These are phyloP conservation scores for Ascochyta clinopodiicola DNA, from an alignment of 2,329 filamentous ascomycete species.

Conservation along the genomic window DNA sequence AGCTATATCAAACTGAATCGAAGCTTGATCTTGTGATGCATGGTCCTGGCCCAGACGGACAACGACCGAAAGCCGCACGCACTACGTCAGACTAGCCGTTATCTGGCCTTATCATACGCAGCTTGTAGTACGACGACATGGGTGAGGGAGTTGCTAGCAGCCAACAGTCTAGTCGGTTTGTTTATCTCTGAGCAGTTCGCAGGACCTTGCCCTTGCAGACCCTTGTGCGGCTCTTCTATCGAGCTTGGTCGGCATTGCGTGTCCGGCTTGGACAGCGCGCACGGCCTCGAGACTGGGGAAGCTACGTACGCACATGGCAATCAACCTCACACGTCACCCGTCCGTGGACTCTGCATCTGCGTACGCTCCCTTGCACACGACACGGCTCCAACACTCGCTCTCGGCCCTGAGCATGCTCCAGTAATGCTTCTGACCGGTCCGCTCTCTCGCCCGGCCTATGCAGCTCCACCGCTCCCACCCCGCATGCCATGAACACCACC, in stretches of 20 bases:
- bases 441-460: conserved; percentile 41
- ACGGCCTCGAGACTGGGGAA: conserved; percentile 14
- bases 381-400: background rate
- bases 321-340: conserved; percentile 1
- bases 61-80: background rate
- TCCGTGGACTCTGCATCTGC: background rate
- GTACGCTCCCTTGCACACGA: background rate
- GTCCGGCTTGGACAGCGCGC: conserved; percentile 15
- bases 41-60: background rate
- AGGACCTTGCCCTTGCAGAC: background rate
- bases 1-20: background rate
- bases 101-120: conserved; percentile 33
- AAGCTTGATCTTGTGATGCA: background rate
- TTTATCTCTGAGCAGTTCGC: background rate
- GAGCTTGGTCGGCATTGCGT: conserved; percentile 10
- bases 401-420: conserved; percentile 31
- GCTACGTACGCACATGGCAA: conserved; percentile 16
- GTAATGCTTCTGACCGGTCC: conserved; percentile 27
- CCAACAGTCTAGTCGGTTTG: background rate
- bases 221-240: conserved; percentile 3
- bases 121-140: conserved; percentile 5
- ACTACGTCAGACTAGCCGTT: conserved; percentile 23
- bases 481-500: conserved; percentile 50
- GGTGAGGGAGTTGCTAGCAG: background rate
- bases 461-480: conserved; percentile 43